Percentiles rank a stretch among this genome's conserved stretches.
These are phyloP conservation scores for Penicillium crystallinum DNA, from an alignment of 495 filamentous ascomycete genomes.

Conservation along the genomic window DNA sequence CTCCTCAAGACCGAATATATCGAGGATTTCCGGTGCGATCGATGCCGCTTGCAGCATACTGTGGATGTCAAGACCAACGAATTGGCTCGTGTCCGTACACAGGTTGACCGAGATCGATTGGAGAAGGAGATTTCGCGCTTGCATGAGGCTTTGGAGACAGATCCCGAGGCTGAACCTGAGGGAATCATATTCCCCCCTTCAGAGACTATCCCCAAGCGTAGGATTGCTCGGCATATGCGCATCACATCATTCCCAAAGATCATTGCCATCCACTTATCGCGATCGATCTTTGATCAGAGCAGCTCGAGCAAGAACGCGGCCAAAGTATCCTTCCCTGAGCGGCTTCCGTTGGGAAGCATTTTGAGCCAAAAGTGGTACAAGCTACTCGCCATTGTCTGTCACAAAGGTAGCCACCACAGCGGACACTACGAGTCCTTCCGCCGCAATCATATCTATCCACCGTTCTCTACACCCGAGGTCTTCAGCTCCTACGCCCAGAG, in stretches of 20 bases:
- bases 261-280: slow-evolving; percentile 84
- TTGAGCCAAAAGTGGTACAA: slow-evolving; percentile 74
- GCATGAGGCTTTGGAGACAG: slow-evolving; percentile 56
- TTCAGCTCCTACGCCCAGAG: slow-evolving; percentile 68
- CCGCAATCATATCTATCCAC: slow-evolving; percentile 69
- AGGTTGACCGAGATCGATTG: slow-evolving; percentile 46
- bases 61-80: slow-evolving; percentile 49
- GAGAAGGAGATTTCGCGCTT: slow-evolving; percentile 53
- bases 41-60: slow-evolving; percentile 81
- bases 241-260: slow-evolving; percentile 84
- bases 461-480: slow-evolving; percentile 75
- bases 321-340: slow-evolving; percentile 87
- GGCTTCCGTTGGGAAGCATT: slow-evolving; percentile 72
- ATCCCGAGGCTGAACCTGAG: slow-evolving; percentile 72
- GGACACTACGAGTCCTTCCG: slow-evolving; percentile 97
- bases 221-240: slow-evolving; percentile 78
- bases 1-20: slow-evolving; percentile 94
- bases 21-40: slow-evolving; percentile 93
- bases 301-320: slow-evolving; percentile 88
- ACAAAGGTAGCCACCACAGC: slow-evolving; percentile 93
- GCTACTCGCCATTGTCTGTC: slow-evolving; percentile 81
- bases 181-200: slow-evolving; percentile 70
- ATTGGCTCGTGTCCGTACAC: slow-evolving; percentile 38
- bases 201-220: slow-evolving; percentile 68
- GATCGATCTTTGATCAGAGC: slow-evolving; percentile 79